Conservation (phyloP, 441 rosid species). For the Aleurites moluccanus region DNA sequence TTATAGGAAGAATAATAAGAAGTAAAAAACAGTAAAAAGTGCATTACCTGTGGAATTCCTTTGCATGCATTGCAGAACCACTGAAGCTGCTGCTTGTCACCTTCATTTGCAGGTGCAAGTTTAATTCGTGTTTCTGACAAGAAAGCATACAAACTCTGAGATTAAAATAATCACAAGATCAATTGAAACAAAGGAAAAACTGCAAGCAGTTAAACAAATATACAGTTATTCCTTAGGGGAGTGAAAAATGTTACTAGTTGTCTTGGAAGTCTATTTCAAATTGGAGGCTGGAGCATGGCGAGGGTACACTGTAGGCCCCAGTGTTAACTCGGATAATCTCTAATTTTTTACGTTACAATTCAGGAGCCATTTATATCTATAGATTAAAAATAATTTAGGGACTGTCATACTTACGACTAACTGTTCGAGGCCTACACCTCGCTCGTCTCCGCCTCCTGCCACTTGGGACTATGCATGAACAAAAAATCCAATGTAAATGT, state of each 20-base stretch:
- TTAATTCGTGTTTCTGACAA: conserved; percentile 64
- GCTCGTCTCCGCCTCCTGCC: conserved; percentile 74
- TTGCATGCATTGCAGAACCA: conserved; percentile 93
- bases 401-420: conserved; percentile 73
- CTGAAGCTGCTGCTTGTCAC: conserved; percentile 70
- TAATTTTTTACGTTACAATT: conserved; percentile 5
- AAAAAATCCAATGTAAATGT: conserved; percentile 48
- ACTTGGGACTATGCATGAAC: conserved; percentile 68
- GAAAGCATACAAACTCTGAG: conserved; percentile 20
- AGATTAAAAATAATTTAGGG: conserved; percentile 36
- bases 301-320: conserved; percentile 7
- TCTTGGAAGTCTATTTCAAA: conserved; percentile 17
- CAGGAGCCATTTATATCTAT: conserved; percentile 9
- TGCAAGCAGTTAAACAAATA: not conserved
- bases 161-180: not conserved
- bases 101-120: conserved; percentile 72
- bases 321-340: conserved; percentile 5
- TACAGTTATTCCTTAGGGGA: not conserved
- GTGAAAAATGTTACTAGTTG: not conserved
- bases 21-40: not conserved
- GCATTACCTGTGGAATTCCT: conserved; percentile 82
- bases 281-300: conserved; percentile 38
- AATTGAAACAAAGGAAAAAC: not conserved
- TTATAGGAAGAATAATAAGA: conserved; percentile 10
- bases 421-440: conserved; percentile 63